phyloP scores from a whole-genome alignment of 352 stramenopile genomes.

The Globisporangium lucens region DNA sequence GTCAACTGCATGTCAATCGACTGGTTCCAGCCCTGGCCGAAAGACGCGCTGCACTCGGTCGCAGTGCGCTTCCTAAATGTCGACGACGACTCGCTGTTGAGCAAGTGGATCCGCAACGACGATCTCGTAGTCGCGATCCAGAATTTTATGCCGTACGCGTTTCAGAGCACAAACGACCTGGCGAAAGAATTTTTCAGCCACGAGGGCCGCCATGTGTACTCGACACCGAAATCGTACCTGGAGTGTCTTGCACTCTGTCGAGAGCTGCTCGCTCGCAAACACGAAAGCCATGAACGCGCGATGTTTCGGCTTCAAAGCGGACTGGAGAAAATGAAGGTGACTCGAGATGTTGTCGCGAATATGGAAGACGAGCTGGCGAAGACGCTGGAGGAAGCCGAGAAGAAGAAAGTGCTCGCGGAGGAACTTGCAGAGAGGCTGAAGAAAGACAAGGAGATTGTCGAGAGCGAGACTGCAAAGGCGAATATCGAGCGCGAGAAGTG shows the following conservation, averaged over 20 bases:
- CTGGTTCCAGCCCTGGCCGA: constrained; percentile 92
- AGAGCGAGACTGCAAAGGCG: constrained; percentile 89
- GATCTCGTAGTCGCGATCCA: constrained; percentile 76
- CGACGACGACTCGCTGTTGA: constrained; percentile 24
- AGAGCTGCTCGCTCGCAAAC: constrained; percentile 68
- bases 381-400: constrained; percentile 89
- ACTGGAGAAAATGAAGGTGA: constrained; percentile 89
- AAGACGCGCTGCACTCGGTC: constrained; percentile 90
- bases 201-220: constrained; percentile 89
- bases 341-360: constrained; percentile 84
- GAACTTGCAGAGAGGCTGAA: constrained; percentile 90
- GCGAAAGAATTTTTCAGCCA: constrained; percentile 72
- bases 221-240: constrained; percentile 92
- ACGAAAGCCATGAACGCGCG: constrained; percentile 47
- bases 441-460: constrained; percentile 91
- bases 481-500: constrained; percentile 91
- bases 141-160: constrained; percentile 92
- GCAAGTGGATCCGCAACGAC: constrained; percentile 26
- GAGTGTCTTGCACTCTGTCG: constrained; percentile 90
- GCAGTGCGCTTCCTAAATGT: constrained; percentile 75
- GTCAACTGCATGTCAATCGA: constrained; percentile 94
- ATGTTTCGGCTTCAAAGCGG: constrained; percentile 86
- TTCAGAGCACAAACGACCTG: constrained; percentile 88
- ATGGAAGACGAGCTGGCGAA: constrained; percentile 91
- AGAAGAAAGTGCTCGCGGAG: constrained; percentile 92